Percentiles rank a stretch among this genome's conserved stretches.
phyloP scores from a whole-genome alignment of 495 filamentous ascomycete species.

The Penicillium nucicola region DNA sequence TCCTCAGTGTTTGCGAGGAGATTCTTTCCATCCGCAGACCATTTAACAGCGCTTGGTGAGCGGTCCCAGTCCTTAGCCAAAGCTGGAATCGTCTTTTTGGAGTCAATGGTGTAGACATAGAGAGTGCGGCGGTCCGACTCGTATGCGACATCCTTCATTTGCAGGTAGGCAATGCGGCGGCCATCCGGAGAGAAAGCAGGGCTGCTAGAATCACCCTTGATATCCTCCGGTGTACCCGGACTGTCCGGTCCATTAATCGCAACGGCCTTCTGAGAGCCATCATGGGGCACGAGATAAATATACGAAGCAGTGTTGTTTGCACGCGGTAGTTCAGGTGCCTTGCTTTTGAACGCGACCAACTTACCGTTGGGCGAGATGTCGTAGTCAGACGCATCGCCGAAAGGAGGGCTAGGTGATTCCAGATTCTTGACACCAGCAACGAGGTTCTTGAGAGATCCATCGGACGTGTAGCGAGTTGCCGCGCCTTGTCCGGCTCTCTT shows the following conservation, averaged over 20 bases:
- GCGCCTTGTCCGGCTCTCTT: conserved; percentile 9
- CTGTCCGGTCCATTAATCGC: conserved; percentile 36
- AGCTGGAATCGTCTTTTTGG: conserved; percentile 25
- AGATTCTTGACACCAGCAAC: conserved; percentile 41
- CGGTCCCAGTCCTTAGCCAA: conserved; percentile 40
- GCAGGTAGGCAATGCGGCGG: conserved; percentile 35
- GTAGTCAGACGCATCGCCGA: conserved; percentile 39
- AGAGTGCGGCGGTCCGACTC: conserved; percentile 35
- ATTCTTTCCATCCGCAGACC: conserved; percentile 30
- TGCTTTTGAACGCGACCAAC: conserved; percentile 42
- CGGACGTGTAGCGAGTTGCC: conserved; percentile 10
- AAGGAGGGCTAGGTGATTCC: conserved; percentile 44
- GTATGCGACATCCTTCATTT: conserved; percentile 36
- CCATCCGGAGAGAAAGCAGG: conserved; percentile 40
- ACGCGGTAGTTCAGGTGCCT: conserved; percentile 35
- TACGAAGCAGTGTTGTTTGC: conserved; percentile 39
- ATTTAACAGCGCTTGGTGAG: conserved; percentile 32
- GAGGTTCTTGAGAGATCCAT: conserved; percentile 36
- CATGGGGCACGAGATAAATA: conserved; percentile 38
- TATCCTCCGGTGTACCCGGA: conserved; percentile 20
- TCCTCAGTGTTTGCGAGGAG: conserved; percentile 34
- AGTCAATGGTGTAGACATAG: conserved; percentile 32
- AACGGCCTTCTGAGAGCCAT: conserved; percentile 27
- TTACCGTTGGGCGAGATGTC: conserved; percentile 39
- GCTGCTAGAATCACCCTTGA: conserved; percentile 31